Base-by-base conservation (phyloP, 1,284 basidiomycete species). In the Pseudozyma pruni region DNA sequence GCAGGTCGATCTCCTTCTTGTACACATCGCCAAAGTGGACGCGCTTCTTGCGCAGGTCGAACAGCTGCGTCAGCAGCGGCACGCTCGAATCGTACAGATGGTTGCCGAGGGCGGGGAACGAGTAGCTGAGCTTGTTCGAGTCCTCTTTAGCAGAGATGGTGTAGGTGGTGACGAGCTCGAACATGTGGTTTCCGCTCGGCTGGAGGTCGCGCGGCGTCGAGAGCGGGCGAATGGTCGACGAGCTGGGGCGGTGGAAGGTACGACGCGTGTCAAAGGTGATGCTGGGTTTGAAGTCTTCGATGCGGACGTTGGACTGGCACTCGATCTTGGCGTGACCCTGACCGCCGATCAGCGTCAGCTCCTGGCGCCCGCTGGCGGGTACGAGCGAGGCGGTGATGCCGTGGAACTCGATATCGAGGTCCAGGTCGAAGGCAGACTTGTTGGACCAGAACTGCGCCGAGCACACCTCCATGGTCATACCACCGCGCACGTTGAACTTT, bases 371-470 rank as follows among this genome's bases (percentile, higher is more conserved):
- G 17, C 63, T 59, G 8, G 64, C 62, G 8, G 70, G 64, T 2
- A 75, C 49, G 29, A 67, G 63, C 13, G 71, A 58, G 13, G 73
- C 58, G 10, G 62, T 63, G 55, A 78, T 72, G 41, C 82, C 82
- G 58, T 83, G 82, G 72, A 83, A 83, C 48, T 83, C 81, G 17
- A 83, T 53, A 22, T 75, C 73, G 23, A 81, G 49, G 37, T 81
- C 80, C 13, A 83, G 51, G 40, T 82, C 79, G 40, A 83, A 81
- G 2, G 69, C 74, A 10, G 76, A 71, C 41, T 70, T 66, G 47
- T 72, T 73, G 47, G 75, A 77, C 79, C 81, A 83, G 69, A 81
- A 81, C 67, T 83, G 79, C 14, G 82, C 81, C 3, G 77, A 71
- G 57, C 77, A 81, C 25, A 83, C 57, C 46, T 83, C 82, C 64